These are phyloP conservation scores for Apocynum venetum DNA, from an alignment of 257 asterid genomes.

Conservation along the genomic window DNA sequence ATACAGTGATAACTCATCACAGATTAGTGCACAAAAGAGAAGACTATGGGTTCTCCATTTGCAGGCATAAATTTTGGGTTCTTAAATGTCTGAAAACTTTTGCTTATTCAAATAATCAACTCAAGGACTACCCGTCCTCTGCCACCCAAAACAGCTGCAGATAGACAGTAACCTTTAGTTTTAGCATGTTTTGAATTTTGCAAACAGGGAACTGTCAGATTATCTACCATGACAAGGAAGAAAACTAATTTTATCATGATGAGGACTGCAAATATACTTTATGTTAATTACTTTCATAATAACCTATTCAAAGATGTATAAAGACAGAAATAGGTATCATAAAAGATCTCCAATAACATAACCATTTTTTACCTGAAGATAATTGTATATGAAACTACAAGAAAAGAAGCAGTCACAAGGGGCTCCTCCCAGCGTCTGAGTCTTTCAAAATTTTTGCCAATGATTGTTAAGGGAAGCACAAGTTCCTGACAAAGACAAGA, in stretches of 20 bases:
- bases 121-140: too few relatives aligned
- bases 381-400: constrained; percentile 57
- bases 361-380: constrained; percentile 60
- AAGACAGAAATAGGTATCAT: not conserved
- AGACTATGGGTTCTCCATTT: too few relatives aligned
- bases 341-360: constrained; percentile 3
- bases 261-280: not conserved
- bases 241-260: not conserved
- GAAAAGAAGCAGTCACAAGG: constrained; percentile 71
- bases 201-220: not conserved
- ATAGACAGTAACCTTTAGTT: too few relatives aligned
- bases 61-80: too few relatives aligned
- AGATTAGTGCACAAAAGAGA: too few relatives aligned
- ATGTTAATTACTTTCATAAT: not conserved
- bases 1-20: too few relatives aligned
- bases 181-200: not conserved
- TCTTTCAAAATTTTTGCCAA: constrained; percentile 56
- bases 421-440: constrained; percentile 95
- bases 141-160: too few relatives aligned
- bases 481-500: constrained; percentile 59
- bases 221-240: not conserved
- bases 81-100: too few relatives aligned
- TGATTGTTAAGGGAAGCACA: constrained; percentile 64
- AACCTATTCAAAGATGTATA: not conserved
- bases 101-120: too few relatives aligned